Percentiles rank a stretch among this genome's conserved stretches.
These are phyloP conservation scores for Geranium brycei DNA, from an alignment of 345 rosid species.

Conservation along the genomic window DNA sequence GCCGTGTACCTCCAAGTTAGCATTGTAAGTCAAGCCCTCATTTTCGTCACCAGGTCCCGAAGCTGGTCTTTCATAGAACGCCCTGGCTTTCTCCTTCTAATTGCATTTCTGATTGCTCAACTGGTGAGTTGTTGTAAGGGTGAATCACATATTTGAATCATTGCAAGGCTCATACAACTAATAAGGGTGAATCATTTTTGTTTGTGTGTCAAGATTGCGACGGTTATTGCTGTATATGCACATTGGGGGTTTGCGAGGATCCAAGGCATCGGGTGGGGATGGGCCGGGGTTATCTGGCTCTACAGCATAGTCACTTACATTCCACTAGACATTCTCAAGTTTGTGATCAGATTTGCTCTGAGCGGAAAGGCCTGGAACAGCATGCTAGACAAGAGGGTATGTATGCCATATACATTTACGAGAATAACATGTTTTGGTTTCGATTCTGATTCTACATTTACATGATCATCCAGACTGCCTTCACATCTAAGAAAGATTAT, in stretches of 20 bases:
- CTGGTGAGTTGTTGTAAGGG: slow-evolving; percentile 33
- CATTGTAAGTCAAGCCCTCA: slow-evolving; percentile 85
- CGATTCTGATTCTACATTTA: not conserved
- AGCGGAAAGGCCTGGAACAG: slow-evolving; percentile 29
- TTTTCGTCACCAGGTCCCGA: slow-evolving; percentile 84
- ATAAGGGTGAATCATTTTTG: not conserved
- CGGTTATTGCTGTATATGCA: slow-evolving; percentile 39
- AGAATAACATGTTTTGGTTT: not conserved
- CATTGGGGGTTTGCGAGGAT: slow-evolving; percentile 31
- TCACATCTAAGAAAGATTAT: slow-evolving; percentile 77
- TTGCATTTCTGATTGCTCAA: slow-evolving; percentile 63
- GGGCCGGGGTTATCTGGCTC: slow-evolving; percentile 32
- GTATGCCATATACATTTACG: not conserved
- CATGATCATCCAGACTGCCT: slow-evolving; percentile 48
- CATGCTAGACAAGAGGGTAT: slow-evolving; percentile 23
- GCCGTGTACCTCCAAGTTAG: slow-evolving; percentile 92
- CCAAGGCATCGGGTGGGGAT: slow-evolving; percentile 42
- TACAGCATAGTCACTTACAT: slow-evolving; percentile 22
- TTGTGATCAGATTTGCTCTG: slow-evolving; percentile 20
- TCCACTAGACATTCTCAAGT: slow-evolving; percentile 25
- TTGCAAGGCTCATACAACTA: slow-evolving; percentile 1
- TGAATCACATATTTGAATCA: not conserved
- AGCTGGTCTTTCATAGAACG: slow-evolving; percentile 86
- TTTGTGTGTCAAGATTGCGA: slow-evolving; percentile 21
- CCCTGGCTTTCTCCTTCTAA: slow-evolving; percentile 58